These are phyloP conservation scores for Solanum hybrid DNA, from an alignment of 305 asterid species.

Conservation along the genomic window DNA sequence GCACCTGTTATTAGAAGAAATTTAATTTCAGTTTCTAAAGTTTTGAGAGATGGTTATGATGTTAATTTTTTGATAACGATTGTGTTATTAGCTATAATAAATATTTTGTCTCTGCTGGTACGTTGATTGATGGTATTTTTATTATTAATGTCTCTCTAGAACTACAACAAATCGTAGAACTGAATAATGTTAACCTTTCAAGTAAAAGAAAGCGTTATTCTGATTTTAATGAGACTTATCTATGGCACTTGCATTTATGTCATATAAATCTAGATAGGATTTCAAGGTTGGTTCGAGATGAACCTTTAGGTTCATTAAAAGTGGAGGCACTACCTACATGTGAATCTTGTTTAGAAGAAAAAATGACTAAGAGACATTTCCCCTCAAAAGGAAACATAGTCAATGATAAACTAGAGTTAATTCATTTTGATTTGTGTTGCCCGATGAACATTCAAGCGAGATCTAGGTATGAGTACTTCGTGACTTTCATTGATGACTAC, in stretches of 20 bases:
- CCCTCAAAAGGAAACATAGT: background rate
- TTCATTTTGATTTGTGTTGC: background rate
- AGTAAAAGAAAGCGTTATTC: background rate
- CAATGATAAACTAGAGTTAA: background rate
- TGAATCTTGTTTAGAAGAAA: background rate
- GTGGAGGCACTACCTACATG: background rate
- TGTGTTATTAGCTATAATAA: background rate
- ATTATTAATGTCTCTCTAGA: background rate
- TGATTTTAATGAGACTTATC: background rate
- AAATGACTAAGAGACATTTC: background rate
- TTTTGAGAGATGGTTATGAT: too few relatives aligned
- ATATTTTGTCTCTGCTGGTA: background rate
- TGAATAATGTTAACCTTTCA: background rate
- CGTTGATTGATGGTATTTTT: background rate
- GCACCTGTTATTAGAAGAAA: background rate
- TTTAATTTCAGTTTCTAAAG: background rate
- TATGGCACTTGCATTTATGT: background rate
- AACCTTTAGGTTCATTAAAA: background rate
- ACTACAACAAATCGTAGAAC: background rate
- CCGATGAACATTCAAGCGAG: background rate
- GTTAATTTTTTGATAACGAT: background rate
- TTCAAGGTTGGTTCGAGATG: background rate
- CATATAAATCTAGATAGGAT: background rate
- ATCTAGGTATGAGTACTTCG: background rate
- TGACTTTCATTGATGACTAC: background rate